Evolutionary conservation across 2,329 filamentous ascomycete species (phyloP).

Genomic region (Fusarium sp.): DNA sequence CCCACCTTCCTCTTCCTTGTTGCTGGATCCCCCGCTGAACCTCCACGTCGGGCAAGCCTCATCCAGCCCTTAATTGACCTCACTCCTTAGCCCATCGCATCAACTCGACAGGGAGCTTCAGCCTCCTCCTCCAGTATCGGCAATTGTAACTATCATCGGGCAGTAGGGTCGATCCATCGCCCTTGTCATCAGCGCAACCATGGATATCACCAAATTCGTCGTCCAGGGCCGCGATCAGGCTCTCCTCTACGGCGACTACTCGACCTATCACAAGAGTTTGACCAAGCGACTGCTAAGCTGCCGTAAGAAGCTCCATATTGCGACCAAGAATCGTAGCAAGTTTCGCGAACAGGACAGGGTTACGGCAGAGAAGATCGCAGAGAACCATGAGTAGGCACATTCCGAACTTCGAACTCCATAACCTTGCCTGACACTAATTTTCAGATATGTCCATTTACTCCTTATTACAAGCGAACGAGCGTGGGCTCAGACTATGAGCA

Average conservation of each 20-base stretch:
- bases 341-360: conserved; percentile 77
- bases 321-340: conserved; percentile 88
- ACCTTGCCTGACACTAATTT: conserved; percentile 27
- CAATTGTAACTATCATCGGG: background rate
- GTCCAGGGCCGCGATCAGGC: conserved; percentile 83
- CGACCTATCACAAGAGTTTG: conserved; percentile 82
- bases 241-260: conserved; percentile 89
- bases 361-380: conserved; percentile 78
- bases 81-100: conserved; percentile 15
- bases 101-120: background rate
- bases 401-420: background rate
- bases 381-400: conserved; percentile 76
- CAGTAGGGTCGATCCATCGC: background rate
- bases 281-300: conserved; percentile 84
- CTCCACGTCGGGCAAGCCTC: conserved; percentile 44
- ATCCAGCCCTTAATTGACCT: conserved; percentile 31
- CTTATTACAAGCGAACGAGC: conserved; percentile 89
- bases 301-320: conserved; percentile 85
- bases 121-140: background rate
- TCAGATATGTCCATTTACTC: conserved; percentile 80
- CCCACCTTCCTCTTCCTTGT: conserved; percentile 25
- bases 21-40: conserved; percentile 41
- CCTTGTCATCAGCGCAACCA: conserved; percentile 50
- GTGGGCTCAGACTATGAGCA: conserved; percentile 95
- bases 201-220: conserved; percentile 92